Percentiles rank a stretch among this genome's conserved stretches.
Evolutionary conservation across 768 basidiomycete species (phyloP).

Genomic region (Auriscalpium microsporum): DNA sequence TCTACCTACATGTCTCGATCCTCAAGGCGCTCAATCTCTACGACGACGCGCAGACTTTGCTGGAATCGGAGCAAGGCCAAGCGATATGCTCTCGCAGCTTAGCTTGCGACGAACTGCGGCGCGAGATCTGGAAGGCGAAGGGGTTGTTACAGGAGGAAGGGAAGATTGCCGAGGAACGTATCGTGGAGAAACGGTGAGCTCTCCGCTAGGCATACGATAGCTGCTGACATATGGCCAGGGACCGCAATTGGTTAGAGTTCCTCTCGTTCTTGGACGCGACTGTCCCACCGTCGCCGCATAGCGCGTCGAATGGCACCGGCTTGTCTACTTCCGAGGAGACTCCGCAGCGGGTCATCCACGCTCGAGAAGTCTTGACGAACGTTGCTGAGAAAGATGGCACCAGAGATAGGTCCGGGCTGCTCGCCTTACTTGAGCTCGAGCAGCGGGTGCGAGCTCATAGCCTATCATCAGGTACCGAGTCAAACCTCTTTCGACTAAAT

Average conservation of each 20-base stretch:
- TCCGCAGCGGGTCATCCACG: constrained; percentile 31
- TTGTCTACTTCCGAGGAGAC: constrained; percentile 30
- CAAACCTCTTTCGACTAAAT: not conserved
- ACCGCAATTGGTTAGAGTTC: constrained; percentile 85
- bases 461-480: constrained; percentile 37
- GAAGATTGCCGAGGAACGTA: constrained; percentile 47
- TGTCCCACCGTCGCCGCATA: constrained; percentile 33
- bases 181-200: constrained; percentile 51
- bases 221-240: constrained; percentile 29
- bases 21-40: constrained; percentile 59
- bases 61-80: constrained; percentile 62
- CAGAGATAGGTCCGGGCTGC: constrained; percentile 63
- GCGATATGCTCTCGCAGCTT: constrained; percentile 62
- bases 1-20: constrained; percentile 66
- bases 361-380: constrained; percentile 43
- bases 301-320: constrained; percentile 16
- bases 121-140: constrained; percentile 56
- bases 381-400: constrained; percentile 58
- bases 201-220: too few relatives aligned
- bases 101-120: constrained; percentile 65
- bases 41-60: constrained; percentile 61
- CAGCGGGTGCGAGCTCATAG: constrained; percentile 42
- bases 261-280: constrained; percentile 63
- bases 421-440: constrained; percentile 74
- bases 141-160: constrained; percentile 56